Conservation (phyloP, 2,329 filamentous ascomycete species). For the Cordyceps pruinosa region DNA sequence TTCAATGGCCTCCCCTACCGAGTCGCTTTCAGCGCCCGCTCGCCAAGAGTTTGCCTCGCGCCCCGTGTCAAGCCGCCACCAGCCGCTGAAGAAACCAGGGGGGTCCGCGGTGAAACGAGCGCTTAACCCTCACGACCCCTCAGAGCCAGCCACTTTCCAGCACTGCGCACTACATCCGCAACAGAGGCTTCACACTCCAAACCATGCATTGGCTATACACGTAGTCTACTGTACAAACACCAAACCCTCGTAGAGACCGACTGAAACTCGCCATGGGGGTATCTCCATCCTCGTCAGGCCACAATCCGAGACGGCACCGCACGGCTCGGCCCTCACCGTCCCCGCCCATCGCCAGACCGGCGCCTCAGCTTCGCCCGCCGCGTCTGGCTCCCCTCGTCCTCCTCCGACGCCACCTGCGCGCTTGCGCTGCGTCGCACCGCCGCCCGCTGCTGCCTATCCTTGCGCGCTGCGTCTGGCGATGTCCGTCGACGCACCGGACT, state of each 20-base stretch:
- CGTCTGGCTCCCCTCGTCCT: constrained; percentile 18
- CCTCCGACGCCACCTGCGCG: not conserved
- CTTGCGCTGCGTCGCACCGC: not conserved
- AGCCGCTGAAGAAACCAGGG: too few relatives aligned
- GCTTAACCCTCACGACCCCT: too few relatives aligned
- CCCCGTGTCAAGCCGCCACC: too few relatives aligned
- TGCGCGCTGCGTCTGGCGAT: not conserved
- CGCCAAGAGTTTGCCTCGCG: too few relatives aligned
- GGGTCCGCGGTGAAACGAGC: too few relatives aligned
- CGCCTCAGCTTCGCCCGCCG: constrained; percentile 11
- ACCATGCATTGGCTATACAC: not conserved
- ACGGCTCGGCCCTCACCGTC: not conserved
- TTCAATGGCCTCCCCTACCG: too few relatives aligned
- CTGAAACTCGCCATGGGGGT: not conserved
- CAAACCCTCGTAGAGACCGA: not conserved
- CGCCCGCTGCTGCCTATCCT: not conserved
- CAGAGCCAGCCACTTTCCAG: too few relatives aligned
- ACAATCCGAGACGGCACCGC: not conserved
- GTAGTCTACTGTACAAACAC: not conserved
- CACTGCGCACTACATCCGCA: too few relatives aligned
- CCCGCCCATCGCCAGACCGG: not conserved
- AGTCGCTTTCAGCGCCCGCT: too few relatives aligned
- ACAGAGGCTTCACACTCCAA: not conserved
- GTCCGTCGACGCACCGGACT: constrained; percentile 8
- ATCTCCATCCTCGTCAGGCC: not conserved